A percentile compares a stretch with the other conserved stretches of the same genome.
These are phyloP conservation scores for Syzygium jambos DNA, from an alignment of 345 rosid genomes.

Conservation along the genomic window DNA sequence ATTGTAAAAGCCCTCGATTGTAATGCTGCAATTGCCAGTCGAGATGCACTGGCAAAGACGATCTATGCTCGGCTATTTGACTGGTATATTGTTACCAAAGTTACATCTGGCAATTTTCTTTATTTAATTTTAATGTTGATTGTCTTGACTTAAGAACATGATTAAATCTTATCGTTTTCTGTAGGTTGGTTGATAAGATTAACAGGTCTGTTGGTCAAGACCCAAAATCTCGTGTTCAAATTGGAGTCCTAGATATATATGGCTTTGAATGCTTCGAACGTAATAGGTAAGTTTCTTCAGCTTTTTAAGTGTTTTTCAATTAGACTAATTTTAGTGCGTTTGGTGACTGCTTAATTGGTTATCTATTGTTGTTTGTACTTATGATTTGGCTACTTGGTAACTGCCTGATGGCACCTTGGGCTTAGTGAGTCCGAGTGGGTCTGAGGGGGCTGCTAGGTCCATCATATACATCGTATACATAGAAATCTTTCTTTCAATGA, in stretches of 20 bases:
- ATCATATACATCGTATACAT: neutral
- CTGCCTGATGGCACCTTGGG: neutral
- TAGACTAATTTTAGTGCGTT: neutral
- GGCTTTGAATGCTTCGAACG: slow-evolving; percentile 93
- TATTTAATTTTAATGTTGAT: neutral
- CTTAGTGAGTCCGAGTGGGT: neutral
- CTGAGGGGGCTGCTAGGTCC: neutral
- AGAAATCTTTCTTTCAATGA: neutral
- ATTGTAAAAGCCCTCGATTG: slow-evolving; percentile 87
- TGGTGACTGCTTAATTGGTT: neutral
- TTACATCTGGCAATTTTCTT: neutral
- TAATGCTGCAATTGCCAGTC: slow-evolving; percentile 87
- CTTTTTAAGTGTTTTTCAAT: neutral
- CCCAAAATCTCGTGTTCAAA: slow-evolving; percentile 51
- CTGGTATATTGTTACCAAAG: slow-evolving; percentile 42
- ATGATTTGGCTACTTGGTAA: neutral
- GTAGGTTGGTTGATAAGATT: slow-evolving; percentile 92
- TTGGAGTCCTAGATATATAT: slow-evolving; percentile 95
- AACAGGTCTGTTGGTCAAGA: slow-evolving; percentile 95
- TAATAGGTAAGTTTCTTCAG: slow-evolving; percentile 51
- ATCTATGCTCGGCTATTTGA: slow-evolving; percentile 91
- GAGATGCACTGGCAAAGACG: slow-evolving; percentile 95
- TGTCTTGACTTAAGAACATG: slow-evolving; percentile 1
- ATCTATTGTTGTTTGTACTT: neutral
- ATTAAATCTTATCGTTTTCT: slow-evolving; percentile 7